Conservation (phyloP, 2,329 filamentous ascomycete species). For the Xylariaceae sp. region DNA sequence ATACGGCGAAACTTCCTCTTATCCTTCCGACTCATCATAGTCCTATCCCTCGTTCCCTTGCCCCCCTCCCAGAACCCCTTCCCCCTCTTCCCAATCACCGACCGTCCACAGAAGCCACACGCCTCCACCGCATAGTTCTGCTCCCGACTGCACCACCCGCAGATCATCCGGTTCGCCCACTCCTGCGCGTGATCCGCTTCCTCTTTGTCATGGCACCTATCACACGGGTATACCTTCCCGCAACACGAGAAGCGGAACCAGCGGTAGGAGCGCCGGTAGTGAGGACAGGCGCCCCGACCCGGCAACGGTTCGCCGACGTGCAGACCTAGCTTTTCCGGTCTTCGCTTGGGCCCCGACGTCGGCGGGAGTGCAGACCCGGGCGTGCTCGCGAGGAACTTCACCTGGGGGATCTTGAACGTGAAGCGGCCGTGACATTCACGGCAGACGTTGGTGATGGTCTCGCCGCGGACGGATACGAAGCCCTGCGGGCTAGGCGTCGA, state of each 20-base stretch:
- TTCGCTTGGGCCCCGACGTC: constrained; percentile 38
- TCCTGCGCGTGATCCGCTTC: constrained; percentile 66
- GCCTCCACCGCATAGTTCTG: constrained; percentile 73
- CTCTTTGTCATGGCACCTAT: constrained; percentile 67
- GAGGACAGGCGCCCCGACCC: constrained; percentile 47
- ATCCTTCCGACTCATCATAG: constrained; percentile 69
- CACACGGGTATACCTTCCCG: constrained; percentile 53
- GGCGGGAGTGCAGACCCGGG: constrained; percentile 42
- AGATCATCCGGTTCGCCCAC: constrained; percentile 80
- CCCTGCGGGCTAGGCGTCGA: constrained; percentile 60
- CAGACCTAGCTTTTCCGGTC: constrained; percentile 50
- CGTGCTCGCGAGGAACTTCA: constrained; percentile 70
- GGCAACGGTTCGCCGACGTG: constrained; percentile 53
- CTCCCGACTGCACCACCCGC: constrained; percentile 73
- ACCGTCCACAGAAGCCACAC: constrained; percentile 66
- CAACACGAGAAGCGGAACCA: constrained; percentile 65
- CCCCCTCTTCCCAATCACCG: constrained; percentile 60
- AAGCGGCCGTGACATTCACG: constrained; percentile 75
- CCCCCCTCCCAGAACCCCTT: constrained; percentile 83
- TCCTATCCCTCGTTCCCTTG: constrained; percentile 68
- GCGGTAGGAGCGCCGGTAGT: constrained; percentile 54
- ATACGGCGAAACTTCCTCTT: constrained; percentile 65
- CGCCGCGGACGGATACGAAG: constrained; percentile 66
- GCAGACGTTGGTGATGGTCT: constrained; percentile 68
- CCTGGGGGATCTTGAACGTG: constrained; percentile 70